Conservation (phyloP, 202 grass and related monocot species). For the Zoysia matrella region DNA sequence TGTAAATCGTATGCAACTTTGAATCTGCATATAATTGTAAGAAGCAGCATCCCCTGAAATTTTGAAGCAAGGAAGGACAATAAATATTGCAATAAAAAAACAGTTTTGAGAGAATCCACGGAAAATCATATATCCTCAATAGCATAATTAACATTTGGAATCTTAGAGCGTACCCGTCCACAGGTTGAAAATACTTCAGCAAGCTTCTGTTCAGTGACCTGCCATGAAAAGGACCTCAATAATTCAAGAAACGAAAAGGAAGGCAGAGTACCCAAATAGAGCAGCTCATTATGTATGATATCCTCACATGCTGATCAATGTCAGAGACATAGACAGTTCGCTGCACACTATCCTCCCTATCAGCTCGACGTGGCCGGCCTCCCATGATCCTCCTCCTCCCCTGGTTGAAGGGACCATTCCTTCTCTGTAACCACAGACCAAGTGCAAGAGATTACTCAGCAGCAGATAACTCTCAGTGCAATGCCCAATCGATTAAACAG, state of each 20-base stretch:
- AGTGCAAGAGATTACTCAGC: constrained; percentile 38
- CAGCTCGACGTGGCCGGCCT: constrained; percentile 46
- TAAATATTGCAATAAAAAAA: not conserved
- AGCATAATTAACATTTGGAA: constrained; percentile 23
- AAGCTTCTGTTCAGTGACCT: constrained; percentile 99
- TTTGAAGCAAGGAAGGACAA: not conserved
- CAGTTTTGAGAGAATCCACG: too few species aligned
- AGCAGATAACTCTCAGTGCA: not conserved
- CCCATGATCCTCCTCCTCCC: constrained; percentile 65
- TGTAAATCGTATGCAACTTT: too few species aligned
- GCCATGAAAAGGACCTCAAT: constrained; percentile 8
- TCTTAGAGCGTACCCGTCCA: too few species aligned
- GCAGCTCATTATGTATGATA: constrained; percentile 36
- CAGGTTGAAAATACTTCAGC: too few species aligned
- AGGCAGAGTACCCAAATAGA: constrained; percentile 20
- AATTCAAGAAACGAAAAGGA: not conserved
- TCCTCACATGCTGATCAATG: too few species aligned
- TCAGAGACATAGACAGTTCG: constrained; percentile 97
- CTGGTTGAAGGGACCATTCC: too few species aligned
- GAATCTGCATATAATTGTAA: too few species aligned
- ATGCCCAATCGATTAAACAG: not conserved
- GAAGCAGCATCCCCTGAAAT: too few species aligned
- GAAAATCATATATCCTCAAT: not conserved
- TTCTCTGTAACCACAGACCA: constrained; percentile 58
- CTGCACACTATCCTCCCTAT: constrained; percentile 84